These are phyloP conservation scores for Calonectria honghensis DNA, from an alignment of 2,329 filamentous ascomycete species.

Conservation along the genomic window DNA sequence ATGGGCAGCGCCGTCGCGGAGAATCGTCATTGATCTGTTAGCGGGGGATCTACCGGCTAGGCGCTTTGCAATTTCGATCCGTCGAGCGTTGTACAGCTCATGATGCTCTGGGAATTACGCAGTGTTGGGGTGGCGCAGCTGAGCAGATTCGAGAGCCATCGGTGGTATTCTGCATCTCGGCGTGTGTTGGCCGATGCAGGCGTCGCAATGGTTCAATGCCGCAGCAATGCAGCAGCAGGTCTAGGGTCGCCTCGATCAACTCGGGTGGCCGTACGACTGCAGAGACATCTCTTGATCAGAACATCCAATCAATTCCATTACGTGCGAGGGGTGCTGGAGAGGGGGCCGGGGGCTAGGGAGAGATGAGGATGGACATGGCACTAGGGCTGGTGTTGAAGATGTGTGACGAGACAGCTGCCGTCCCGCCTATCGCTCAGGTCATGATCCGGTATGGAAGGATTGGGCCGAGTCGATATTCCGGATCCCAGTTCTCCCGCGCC, in stretches of 20 bases:
- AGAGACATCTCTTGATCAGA: neutral
- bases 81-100: conserved; percentile 11
- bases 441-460: conserved; percentile 17
- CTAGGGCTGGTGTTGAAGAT: conserved; percentile 15
- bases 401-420: conserved; percentile 15
- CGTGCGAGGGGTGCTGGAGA: neutral
- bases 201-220: neutral
- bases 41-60: neutral
- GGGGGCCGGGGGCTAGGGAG: neutral
- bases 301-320: conserved; percentile 22
- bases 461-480: conserved; percentile 11
- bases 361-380: conserved; percentile 17
- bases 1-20: conserved; percentile 7
- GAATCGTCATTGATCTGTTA: conserved; percentile 27
- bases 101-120: conserved; percentile 19
- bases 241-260: neutral
- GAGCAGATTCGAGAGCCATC: neutral
- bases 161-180: neutral
- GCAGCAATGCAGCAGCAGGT: neutral
- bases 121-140: conserved; percentile 33
- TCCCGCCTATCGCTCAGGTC: neutral
- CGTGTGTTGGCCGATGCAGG: conserved; percentile 22
- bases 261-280: neutral
- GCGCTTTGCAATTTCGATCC: neutral
- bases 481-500: neutral